Percentiles rank a stretch among this genome's conserved stretches.
Evolutionary conservation across 148 eudicot species (phyloP).

Genomic region (Rhododendron kiyosumense): DNA sequence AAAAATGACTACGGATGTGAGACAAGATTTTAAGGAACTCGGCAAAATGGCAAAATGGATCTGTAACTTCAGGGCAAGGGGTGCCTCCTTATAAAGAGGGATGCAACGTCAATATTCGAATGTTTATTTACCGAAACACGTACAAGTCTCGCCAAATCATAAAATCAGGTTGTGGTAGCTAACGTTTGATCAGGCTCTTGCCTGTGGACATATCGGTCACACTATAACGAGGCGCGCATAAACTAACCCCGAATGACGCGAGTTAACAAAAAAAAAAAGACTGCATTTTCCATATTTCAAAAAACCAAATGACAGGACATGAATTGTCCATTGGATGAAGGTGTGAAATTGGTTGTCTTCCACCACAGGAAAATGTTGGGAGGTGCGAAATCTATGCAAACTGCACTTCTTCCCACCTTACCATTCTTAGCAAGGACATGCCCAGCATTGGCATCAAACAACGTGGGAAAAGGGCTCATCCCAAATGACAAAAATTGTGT

Average conservation of each 20-base stretch:
- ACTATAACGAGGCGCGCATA: not conserved
- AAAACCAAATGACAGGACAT: no score
- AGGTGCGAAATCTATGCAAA: constrained; percentile 7
- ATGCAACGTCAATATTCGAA: no score
- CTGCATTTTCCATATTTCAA: not conserved
- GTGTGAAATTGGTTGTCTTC: constrained; percentile 9
- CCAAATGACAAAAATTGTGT: not conserved
- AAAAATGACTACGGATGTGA: not conserved
- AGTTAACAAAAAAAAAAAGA: not conserved
- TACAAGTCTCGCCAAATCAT: not conserved
- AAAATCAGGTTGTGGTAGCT: not conserved
- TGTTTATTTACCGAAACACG: not conserved
- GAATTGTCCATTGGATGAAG: not conserved
- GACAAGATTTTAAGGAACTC: not conserved
- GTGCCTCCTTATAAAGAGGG: not conserved
- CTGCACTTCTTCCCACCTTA: not conserved
- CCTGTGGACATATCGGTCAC: not conserved
- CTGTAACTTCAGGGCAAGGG: no score
- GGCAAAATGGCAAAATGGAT: no score
- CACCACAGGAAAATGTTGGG: constrained; percentile 6
- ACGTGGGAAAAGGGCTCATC: not conserved
- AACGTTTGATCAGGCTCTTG: not conserved
- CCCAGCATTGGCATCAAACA: not conserved
- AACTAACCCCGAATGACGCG: no score
- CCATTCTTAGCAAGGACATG: not conserved